Conservation (phyloP, 1,139 yeast genomes). For the Blastobotrys persicus region DNA sequence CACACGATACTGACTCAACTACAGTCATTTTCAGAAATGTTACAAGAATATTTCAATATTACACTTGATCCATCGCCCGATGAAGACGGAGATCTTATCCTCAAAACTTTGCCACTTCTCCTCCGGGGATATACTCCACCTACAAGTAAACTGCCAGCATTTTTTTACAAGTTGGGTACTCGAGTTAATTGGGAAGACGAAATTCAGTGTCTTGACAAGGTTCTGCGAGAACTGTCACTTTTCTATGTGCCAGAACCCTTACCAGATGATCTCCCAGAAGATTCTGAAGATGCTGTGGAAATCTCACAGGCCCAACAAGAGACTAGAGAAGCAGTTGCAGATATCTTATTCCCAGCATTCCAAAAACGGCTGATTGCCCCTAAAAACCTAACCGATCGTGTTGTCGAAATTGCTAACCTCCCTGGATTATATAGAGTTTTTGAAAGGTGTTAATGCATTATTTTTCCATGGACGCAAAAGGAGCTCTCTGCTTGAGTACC, state of each 20-base stretch:
- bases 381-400: conserved; percentile 47
- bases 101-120: conserved; percentile 61
- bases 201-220: conserved; percentile 59
- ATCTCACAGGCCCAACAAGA: conserved; percentile 16
- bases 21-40: conserved; percentile 56
- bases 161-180: conserved; percentile 61
- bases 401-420: conserved; percentile 83
- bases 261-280: conserved; percentile 4
- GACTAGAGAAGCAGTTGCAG: conserved; percentile 45
- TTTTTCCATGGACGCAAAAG: no score
- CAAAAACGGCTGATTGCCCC: conserved; percentile 69
- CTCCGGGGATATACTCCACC: conserved; percentile 63
- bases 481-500: no score
- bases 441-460: conserved; percentile 76
- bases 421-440: conserved; percentile 90
- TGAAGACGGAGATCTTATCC: conserved; percentile 15
- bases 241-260: conserved; percentile 67
- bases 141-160: conserved; percentile 61
- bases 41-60: conserved; percentile 71
- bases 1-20: conserved; percentile 17
- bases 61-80: conserved; percentile 29
- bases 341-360: conserved; percentile 62
- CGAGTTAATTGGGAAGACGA: conserved; percentile 65
- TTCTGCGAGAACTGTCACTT: conserved; percentile 66
- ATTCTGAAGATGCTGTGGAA: conserved; percentile 34